These are phyloP conservation scores for Rhododendron simsii DNA, from an alignment of 148 eudicot genomes.

Conservation along the genomic window DNA sequence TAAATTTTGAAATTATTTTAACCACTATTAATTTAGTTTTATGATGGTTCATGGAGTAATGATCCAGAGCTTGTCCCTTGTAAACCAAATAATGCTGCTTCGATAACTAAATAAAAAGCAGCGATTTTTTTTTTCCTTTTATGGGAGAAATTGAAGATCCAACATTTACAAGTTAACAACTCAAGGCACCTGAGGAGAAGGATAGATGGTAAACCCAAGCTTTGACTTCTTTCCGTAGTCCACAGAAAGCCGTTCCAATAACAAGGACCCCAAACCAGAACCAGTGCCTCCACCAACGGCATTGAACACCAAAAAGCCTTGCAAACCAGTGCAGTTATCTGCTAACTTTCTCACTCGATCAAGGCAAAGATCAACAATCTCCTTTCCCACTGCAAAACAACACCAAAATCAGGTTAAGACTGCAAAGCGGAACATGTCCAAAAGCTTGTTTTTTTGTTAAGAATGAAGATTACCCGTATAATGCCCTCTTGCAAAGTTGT, in stretches of 20 bases:
- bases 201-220: conserved; percentile 59
- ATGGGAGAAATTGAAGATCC: background rate
- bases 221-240: conserved; percentile 62
- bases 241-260: conserved; percentile 52
- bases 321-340: conserved; percentile 56
- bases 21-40: background rate
- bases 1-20: background rate
- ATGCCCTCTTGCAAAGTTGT: conserved; percentile 61
- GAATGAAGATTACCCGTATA: conserved; percentile 34
- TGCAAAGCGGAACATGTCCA: background rate
- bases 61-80: background rate
- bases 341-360: conserved; percentile 56
- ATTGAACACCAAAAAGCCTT: conserved; percentile 55
- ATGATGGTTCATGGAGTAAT: background rate
- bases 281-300: conserved; percentile 68
- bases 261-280: conserved; percentile 54
- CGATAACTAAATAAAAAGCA: background rate
- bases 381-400: conserved; percentile 46
- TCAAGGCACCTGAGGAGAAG: conserved; percentile 62
- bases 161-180: background rate
- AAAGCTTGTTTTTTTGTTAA: background rate
- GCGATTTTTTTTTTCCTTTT: background rate
- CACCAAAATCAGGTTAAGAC: background rate
- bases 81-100: background rate
- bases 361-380: conserved; percentile 49